A percentile compares a stretch with the other conserved stretches of the same genome.
Evolutionary conservation across 2,329 filamentous ascomycete genomes (phyloP).

Genomic region (Aspergillus glaucus): DNA sequence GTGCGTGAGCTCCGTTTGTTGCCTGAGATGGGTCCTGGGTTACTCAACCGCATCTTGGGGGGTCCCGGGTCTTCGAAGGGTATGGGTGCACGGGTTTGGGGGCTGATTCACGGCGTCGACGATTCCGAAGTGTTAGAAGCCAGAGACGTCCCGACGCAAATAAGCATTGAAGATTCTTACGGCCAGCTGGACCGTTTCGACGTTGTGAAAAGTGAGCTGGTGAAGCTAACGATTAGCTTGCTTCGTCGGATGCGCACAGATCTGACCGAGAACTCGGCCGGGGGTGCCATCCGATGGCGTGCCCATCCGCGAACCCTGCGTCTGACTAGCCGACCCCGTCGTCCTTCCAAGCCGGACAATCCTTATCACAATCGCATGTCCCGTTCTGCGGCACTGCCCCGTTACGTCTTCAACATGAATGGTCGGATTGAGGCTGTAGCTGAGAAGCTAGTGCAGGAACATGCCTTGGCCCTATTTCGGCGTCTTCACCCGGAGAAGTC

Average conservation of each 20-base stretch:
- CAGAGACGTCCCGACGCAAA: conserved; percentile 70
- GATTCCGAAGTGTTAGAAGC: conserved; percentile 65
- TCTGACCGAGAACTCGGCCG: conserved; percentile 51
- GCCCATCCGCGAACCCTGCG: conserved; percentile 76
- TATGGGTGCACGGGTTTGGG: conserved; percentile 68
- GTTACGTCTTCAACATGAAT: conserved; percentile 62
- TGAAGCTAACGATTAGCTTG: conserved; percentile 62
- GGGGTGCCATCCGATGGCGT: conserved; percentile 54
- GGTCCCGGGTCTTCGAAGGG: conserved; percentile 66
- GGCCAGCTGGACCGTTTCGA: conserved; percentile 59
- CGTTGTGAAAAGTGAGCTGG: conserved; percentile 62
- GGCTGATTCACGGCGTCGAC: conserved; percentile 74
- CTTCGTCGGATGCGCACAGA: conserved; percentile 74
- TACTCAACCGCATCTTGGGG: conserved; percentile 62
- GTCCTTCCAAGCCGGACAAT: conserved; percentile 41
- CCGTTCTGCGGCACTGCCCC: conserved; percentile 66
- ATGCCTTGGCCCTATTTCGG: conserved; percentile 65
- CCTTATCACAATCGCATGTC: conserved; percentile 66
- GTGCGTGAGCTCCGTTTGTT: conserved; percentile 60
- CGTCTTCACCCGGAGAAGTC: conserved; percentile 63
- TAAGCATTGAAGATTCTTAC: conserved; percentile 94
- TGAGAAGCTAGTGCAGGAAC: conserved; percentile 63
- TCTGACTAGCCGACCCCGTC: conserved; percentile 64
- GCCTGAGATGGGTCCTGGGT: conserved; percentile 56
- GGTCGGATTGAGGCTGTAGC: conserved; percentile 56